Evolutionary conservation across 495 filamentous ascomycete species (phyloP), one percentile per base, ranked within the genome.

Genomic region (Corynascus novoguineensis): DNA sequence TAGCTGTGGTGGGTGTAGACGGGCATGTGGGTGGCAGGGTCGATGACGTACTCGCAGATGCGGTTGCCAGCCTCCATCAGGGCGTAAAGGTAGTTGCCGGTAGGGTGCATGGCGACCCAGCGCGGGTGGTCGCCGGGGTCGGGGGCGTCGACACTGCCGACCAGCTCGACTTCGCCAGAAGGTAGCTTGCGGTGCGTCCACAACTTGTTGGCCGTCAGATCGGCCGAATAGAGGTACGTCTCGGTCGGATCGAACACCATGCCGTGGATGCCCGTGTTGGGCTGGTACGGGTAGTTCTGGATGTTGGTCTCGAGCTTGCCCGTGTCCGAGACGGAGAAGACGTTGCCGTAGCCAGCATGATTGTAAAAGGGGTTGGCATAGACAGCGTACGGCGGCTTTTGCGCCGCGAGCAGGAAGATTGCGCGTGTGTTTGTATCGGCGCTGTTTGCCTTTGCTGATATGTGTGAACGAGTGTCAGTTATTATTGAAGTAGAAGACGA

Each of bases 321-420:
- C 5, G 81, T 72, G 22, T 69, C 34, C 51, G 82, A 81, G 31
- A 86, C 83, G 21, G 83, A 83, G 71, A 90, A 91, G 65, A 90
- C 82, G 63, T 89, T 88, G 41, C 88, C 87, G 67, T 78, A 87
- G 44, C 87, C 87, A 46, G 88, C 89, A 69, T 90, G 75, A 25
- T 88, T 83, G 76, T 93, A 93, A 74, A 93, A 93, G 35, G 89
- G 88, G 70, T 91, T 91, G 62, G 84, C 84, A 69, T 93, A 93
- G 44, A 93, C 88, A 59, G 81, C 80, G 71, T 86, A 90, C 5
- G 89, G 89, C 4, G 87, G 79, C 59, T 88, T 75, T 61, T 83
- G 80, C 21, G 88, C 87, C 45, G 89, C 84, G 11, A 93, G 83
- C 31, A 89, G 78, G 72, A 93, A 93, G 71, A 93, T 93, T 61